A percentile compares a stretch with the other conserved stretches of the same genome.
These are phyloP conservation scores for Myxozyma mucilagina DNA, from an alignment of 805 yeast species.

Conservation along the genomic window DNA sequence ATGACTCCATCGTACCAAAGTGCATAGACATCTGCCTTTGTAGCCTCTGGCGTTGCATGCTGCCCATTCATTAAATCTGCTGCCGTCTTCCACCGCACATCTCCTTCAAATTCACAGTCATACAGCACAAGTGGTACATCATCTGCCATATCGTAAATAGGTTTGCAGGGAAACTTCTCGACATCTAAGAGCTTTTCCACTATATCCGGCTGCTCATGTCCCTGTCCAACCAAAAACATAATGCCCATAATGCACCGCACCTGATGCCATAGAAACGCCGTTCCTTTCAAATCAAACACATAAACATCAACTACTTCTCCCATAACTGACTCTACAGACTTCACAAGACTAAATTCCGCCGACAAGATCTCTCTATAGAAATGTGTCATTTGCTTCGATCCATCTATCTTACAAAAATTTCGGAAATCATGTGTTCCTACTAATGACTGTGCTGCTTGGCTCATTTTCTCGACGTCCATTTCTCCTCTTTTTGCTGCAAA, in stretches of 20 bases:
- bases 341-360: conserved; percentile 49
- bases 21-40: conserved; percentile 41
- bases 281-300: conserved; percentile 76
- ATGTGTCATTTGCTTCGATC: conserved; percentile 86
- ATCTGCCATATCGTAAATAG: conserved; percentile 83
- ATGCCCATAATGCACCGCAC: conserved; percentile 94
- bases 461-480: conserved; percentile 68
- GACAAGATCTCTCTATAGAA: conserved; percentile 63
- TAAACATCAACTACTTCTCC: conserved; percentile 52
- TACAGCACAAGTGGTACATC: conserved; percentile 84
- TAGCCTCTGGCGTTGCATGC: conserved; percentile 13
- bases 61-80: conserved; percentile 52
- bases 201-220: conserved; percentile 60
- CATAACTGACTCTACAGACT: conserved; percentile 10
- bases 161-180: conserved; percentile 60
- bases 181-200: conserved; percentile 62
- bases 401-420: conserved; percentile 92
- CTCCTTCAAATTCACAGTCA: conserved; percentile 71
- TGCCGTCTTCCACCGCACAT: conserved; percentile 39
- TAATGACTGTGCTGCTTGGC: conserved; percentile 59
- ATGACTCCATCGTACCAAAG: conserved; percentile 57
- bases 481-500: conserved; percentile 46
- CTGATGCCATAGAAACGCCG: conserved; percentile 97
- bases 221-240: conserved; percentile 77
- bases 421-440: conserved; percentile 86